Conservation (phyloP, 2,329 filamentous ascomycete genomes). For the Albophoma yamanashiensis region DNA sequence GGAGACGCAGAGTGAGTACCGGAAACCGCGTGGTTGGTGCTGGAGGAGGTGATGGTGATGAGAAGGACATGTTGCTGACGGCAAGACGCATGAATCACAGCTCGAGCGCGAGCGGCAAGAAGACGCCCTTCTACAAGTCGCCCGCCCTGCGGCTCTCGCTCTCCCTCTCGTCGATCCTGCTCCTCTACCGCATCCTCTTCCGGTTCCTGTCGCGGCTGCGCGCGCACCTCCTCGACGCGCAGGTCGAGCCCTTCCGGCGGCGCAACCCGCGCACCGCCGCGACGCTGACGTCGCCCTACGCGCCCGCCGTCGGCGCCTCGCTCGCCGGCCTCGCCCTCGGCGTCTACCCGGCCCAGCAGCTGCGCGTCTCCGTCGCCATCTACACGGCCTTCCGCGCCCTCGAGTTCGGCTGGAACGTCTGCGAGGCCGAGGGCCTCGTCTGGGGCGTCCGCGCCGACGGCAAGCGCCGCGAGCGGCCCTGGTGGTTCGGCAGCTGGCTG, state of each 20-base stretch:
- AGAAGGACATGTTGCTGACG: neutral
- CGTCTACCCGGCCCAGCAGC: constrained; percentile 52
- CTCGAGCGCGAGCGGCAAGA: constrained; percentile 23
- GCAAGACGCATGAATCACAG: constrained; percentile 7
- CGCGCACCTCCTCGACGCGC: constrained; percentile 65
- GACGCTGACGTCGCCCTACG: constrained; percentile 70
- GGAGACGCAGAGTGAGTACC: constrained; percentile 33
- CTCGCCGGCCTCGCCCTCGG: constrained; percentile 76
- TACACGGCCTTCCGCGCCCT: constrained; percentile 71
- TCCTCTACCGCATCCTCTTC: constrained; percentile 81
- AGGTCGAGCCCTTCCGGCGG: constrained; percentile 67
- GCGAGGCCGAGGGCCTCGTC: constrained; percentile 62
- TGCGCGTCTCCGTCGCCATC: constrained; percentile 72
- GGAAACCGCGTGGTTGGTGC: neutral
- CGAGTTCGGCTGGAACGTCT: constrained; percentile 77
- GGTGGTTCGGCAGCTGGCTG: constrained; percentile 81
- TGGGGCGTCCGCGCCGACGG: constrained; percentile 43
- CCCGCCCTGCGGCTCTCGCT: constrained; percentile 67
- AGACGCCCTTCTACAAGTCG: constrained; percentile 49
- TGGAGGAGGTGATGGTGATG: neutral
- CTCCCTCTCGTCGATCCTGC: constrained; percentile 73
- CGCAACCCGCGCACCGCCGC: constrained; percentile 70
- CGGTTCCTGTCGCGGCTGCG: constrained; percentile 80
- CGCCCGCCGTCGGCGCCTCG: constrained; percentile 83
- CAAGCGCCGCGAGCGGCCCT: constrained; percentile 52